These are phyloP conservation scores for Coffea eugenioides DNA, from an alignment of 257 asterid genomes.

Conservation along the genomic window DNA sequence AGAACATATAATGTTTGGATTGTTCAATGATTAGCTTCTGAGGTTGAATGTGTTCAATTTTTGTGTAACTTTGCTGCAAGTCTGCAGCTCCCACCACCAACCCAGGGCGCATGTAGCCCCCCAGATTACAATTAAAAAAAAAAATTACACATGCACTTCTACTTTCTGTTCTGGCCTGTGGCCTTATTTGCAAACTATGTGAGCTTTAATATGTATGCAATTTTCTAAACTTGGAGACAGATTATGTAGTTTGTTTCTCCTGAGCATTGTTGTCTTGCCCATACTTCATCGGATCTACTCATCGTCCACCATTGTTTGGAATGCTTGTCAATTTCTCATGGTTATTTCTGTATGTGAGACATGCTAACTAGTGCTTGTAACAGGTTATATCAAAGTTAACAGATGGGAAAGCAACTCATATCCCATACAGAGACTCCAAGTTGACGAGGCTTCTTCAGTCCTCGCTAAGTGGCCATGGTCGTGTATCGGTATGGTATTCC, in stretches of 20 bases:
- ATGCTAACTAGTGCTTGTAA: conserved; percentile 30
- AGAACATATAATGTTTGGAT: background rate
- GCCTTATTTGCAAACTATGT: background rate
- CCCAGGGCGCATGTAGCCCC: background rate
- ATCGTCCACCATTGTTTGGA: background rate
- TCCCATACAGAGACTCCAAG: conserved; percentile 97
- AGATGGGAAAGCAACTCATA: conserved; percentile 82
- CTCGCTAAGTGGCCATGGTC: conserved; percentile 97
- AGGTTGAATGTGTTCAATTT: background rate
- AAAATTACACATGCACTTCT: background rate
- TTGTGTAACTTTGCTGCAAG: background rate
- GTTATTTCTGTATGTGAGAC: conserved; percentile 2
- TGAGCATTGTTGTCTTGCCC: background rate
- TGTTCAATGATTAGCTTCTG: background rate
- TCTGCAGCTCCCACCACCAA: background rate
- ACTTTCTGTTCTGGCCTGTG: background rate
- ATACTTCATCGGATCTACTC: background rate
- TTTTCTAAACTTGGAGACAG: background rate
- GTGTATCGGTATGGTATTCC: conserved; percentile 79
- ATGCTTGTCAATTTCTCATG: conserved; percentile 2
- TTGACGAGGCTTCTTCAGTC: conserved; percentile 97
- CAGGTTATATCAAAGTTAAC: conserved; percentile 96
- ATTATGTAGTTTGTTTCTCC: background rate
- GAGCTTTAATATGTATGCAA: background rate
- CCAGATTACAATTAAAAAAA: background rate